These are phyloP conservation scores for Xylaria polymorpha DNA, from an alignment of 2,329 filamentous ascomycete species.

Conservation along the genomic window DNA sequence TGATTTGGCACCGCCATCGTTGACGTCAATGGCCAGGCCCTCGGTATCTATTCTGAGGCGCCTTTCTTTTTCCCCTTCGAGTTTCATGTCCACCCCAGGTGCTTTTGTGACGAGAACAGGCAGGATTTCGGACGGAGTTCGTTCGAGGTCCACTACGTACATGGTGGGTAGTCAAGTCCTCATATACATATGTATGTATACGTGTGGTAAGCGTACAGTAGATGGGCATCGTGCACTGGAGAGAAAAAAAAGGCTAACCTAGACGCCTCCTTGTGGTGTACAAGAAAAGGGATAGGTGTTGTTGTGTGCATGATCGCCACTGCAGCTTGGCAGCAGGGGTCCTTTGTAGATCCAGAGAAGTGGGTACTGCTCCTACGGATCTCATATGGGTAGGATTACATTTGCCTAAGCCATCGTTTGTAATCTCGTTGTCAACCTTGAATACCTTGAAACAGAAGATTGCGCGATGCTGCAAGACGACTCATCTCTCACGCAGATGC, in stretches of 20 bases:
- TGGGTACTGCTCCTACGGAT: conserved; percentile 32
- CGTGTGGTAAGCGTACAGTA: conserved; percentile 2
- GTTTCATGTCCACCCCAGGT: conserved; percentile 2
- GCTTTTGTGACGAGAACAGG: background rate
- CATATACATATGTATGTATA: conserved; percentile 5
- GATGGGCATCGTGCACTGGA: too few relatives aligned
- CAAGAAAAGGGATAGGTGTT: conserved; percentile 26
- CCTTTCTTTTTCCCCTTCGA: conserved; percentile 2
- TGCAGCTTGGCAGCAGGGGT: conserved; percentile 37
- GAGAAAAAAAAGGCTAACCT: background rate
- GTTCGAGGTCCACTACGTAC: background rate
- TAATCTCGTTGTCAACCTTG: conserved; percentile 3
- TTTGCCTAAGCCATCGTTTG: conserved; percentile 14
- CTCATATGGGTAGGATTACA: conserved; percentile 31
- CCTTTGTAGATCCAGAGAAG: conserved; percentile 32
- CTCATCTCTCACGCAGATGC: conserved; percentile 4
- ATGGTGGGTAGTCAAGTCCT: conserved; percentile 5
- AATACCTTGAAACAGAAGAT: background rate
- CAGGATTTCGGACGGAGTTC: background rate
- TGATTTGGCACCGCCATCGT: conserved; percentile 12
- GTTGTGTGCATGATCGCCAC: conserved; percentile 36
- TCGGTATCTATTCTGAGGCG: conserved; percentile 16
- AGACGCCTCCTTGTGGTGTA: conserved; percentile 4
- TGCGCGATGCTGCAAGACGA: conserved; percentile 13
- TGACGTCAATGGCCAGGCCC: conserved; percentile 27